Evolutionary conservation across 768 basidiomycete species (phyloP), one percentile per base, ranked within the genome.

Genomic region (Hebeloma cylindrosporum): DNA sequence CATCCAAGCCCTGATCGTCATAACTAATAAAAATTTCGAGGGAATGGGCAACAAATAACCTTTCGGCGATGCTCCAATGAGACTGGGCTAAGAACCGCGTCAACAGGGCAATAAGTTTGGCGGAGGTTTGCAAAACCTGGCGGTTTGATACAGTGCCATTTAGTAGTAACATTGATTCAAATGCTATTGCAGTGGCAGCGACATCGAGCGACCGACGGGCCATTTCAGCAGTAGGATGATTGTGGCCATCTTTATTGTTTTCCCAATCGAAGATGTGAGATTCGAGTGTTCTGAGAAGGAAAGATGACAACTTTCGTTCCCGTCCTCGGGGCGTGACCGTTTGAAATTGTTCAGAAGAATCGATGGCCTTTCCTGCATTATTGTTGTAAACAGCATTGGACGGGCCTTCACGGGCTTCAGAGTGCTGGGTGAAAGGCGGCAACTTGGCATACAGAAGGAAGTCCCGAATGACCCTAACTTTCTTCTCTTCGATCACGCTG

Each of bases 141-240:
- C 75, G 65, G 51, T 83, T 86, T 2, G 76, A 63, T 18, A 73
- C 68, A 2, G 72, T 79, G 11, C 88, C 88, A 44, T 88, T 92
- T 40, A 82, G 53, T 6, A 74, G 58, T 5, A 93, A 73, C 1
- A 79, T 53, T 3, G 79, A 76, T 60, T 93, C 85, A 55, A 89
- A 94, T 26, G 71, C 69, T 2, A 96, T 64, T 2, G 83, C 77
- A 1, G 71, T 67, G 6, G 90, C 70, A 4, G 82, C 79, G 22
- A 85, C 63, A 59, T 97, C 93, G 41, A 96, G 56, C 3, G 78
- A 71, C 22, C 75, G 72, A 16, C 91, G 80, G 3, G 83, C 73
- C 34, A 71, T 73, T 59, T 89, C 89, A 0, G 78, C 79, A 5
- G 77, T 79, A 17, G 74, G 71, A 46, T 69, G 69, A 9, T 54